Evolutionary conservation across 768 basidiomycete genomes (phyloP).

Genomic region (Boletales sp.): DNA sequence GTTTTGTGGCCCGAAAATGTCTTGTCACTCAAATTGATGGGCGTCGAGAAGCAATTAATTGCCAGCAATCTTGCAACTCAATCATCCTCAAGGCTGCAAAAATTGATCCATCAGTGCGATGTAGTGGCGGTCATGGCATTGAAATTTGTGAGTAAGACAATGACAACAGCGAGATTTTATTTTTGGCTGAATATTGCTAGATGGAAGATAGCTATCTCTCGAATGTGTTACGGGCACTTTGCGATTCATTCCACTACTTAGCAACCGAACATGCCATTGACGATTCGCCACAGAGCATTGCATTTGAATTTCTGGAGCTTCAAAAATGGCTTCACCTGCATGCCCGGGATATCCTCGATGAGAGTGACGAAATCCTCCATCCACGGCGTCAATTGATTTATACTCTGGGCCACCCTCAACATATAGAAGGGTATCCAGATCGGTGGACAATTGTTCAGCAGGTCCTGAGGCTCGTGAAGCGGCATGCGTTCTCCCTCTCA

Average conservation of each 20-base stretch:
- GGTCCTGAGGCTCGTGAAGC: background rate
- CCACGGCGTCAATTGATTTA: background rate
- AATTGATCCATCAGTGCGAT: background rate
- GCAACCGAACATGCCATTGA: background rate
- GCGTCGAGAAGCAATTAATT: slow-evolving; percentile 7
- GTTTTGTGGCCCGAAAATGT: background rate
- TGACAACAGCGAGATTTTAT: no score
- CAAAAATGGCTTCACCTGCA: slow-evolving; percentile 15
- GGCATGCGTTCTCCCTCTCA: background rate
- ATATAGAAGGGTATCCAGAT: background rate
- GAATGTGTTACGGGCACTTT: no score
- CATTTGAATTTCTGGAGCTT: background rate
- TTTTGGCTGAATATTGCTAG: no score
- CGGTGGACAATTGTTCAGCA: background rate
- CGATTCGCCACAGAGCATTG: background rate
- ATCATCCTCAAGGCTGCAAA: slow-evolving; percentile 10
- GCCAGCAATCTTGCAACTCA: slow-evolving; percentile 31
- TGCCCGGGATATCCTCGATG: slow-evolving; percentile 17
- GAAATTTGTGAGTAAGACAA: no score
- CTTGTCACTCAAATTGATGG: background rate
- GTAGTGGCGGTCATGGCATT: no score
- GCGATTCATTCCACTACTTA: background rate
- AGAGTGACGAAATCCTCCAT: slow-evolving; percentile 21
- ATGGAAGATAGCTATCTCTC: no score
- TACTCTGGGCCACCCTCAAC: background rate